These are phyloP conservation scores for Botrytis aclada DNA, from an alignment of 2,329 filamentous ascomycete genomes.

Conservation along the genomic window DNA sequence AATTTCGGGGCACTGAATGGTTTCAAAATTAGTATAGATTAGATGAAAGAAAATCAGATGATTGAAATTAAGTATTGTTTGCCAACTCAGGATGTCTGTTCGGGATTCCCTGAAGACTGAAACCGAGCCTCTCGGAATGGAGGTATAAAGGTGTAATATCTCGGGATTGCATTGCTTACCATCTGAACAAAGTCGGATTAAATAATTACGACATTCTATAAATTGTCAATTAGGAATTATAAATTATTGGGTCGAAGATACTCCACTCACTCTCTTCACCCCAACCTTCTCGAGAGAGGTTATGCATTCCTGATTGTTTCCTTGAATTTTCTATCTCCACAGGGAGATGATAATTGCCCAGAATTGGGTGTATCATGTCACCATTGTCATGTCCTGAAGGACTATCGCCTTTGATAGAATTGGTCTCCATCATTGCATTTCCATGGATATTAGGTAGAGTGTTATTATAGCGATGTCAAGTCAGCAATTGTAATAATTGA, in stretches of 20 bases:
- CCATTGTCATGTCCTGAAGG: neutral
- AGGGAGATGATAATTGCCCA: constrained; percentile 17
- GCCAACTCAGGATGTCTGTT: neutral
- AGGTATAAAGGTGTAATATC: neutral
- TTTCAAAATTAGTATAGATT: neutral
- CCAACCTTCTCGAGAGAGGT: constrained; percentile 25
- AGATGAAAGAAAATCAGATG: neutral
- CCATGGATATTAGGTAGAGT: no score
- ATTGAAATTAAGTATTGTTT: no score
- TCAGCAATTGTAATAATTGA: neutral
- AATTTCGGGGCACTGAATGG: constrained; percentile 46
- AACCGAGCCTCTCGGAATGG: neutral
- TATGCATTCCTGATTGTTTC: constrained; percentile 22
- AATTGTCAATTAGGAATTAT: constrained; percentile 6
- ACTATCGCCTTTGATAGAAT: neutral
- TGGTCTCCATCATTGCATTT: neutral
- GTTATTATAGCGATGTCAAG: neutral
- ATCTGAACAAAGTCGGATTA: constrained; percentile 43
- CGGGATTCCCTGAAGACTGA: neutral
- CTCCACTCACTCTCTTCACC: constrained; percentile 24
- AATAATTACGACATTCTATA: constrained; percentile 46
- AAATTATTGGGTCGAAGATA: neutral
- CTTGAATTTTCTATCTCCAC: constrained; percentile 18
- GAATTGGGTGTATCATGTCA: constrained; percentile 5
- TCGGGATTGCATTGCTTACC: neutral